Conservation (phyloP, 345 rosid genomes). For the Physaria fendleri region DNA sequence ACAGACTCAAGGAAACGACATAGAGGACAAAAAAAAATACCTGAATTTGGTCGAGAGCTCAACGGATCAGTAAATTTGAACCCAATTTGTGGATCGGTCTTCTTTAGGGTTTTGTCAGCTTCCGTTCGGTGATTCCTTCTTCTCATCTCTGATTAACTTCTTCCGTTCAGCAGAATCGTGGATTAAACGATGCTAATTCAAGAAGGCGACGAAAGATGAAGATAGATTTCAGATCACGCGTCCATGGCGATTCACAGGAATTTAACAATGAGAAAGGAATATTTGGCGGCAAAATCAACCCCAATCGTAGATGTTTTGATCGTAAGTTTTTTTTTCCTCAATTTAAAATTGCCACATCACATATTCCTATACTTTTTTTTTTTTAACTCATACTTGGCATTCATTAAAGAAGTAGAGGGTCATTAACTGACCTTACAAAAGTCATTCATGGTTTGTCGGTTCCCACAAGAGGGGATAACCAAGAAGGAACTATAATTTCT, state of each 20-base stretch:
- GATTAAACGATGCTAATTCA: background rate
- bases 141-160: conserved; percentile 2
- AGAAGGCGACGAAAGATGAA: background rate
- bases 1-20: background rate
- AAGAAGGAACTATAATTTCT: too few species aligned
- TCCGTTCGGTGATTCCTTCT: conserved; percentile 13
- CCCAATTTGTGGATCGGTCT: conserved; percentile 1
- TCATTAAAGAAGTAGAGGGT: too few species aligned
- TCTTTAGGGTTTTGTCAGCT: background rate
- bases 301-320: background rate
- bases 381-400: too few species aligned
- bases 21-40: background rate
- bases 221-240: background rate
- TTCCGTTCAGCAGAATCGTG: background rate
- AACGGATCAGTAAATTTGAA: conserved; percentile 7
- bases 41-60: conserved; percentile 16
- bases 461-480: too few species aligned
- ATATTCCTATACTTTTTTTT: too few species aligned
- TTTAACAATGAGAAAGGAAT: background rate
- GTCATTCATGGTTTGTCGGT: too few species aligned
- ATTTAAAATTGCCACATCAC: conserved; percentile 18
- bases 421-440: too few species aligned
- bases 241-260: conserved; percentile 4
- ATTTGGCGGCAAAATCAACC: conserved; percentile 20
- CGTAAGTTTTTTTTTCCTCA: background rate